These are phyloP conservation scores for Phytophthora tubulina DNA, from an alignment of 352 stramenopile genomes.

Conservation along the genomic window DNA sequence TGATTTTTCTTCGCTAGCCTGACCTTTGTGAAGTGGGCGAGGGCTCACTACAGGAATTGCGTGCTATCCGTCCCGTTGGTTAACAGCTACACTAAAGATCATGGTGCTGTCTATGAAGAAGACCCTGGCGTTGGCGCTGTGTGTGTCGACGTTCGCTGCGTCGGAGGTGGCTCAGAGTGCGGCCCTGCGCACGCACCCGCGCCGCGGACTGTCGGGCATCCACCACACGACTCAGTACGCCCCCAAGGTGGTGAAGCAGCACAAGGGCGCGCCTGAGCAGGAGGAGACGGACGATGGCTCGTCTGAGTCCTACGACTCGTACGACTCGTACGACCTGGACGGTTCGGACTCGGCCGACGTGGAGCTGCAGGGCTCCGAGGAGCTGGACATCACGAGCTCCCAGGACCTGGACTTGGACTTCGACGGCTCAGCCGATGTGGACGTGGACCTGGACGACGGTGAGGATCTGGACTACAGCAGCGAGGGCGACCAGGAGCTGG, in stretches of 20 bases:
- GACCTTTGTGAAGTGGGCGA: slow-evolving; percentile 3
- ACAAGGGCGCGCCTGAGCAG: slow-evolving; percentile 18
- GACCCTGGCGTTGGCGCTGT: slow-evolving; percentile 44
- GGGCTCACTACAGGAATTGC: slow-evolving; percentile 32
- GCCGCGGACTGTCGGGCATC: slow-evolving; percentile 32
- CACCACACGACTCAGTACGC: slow-evolving; percentile 48
- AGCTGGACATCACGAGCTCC: slow-evolving; percentile 38
- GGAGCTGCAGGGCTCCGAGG: slow-evolving; percentile 28
- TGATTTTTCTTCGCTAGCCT: slow-evolving; percentile 26
- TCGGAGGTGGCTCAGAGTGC: slow-evolving; percentile 25
- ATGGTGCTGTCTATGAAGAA: slow-evolving; percentile 55
- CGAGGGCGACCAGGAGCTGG: slow-evolving; percentile 32
- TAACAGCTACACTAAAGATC: slow-evolving; percentile 10
- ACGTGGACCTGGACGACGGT: slow-evolving; percentile 42
- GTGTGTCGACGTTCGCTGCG: slow-evolving; percentile 39
- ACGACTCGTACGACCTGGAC: slow-evolving; percentile 38
- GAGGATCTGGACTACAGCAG: slow-evolving; percentile 45
- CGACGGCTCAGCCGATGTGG: slow-evolving; percentile 25
- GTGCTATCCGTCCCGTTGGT: slow-evolving; percentile 13
- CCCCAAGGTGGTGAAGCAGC: slow-evolving; percentile 40
- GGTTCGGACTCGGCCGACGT: slow-evolving; percentile 30
- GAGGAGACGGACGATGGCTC: slow-evolving; percentile 15
- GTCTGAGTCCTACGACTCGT: slow-evolving; percentile 36
- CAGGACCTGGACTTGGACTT: slow-evolving; percentile 36
- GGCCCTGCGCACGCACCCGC: slow-evolving; percentile 39